Conservation (phyloP, 768 basidiomycete species). For the Pisolithus orientalis region DNA sequence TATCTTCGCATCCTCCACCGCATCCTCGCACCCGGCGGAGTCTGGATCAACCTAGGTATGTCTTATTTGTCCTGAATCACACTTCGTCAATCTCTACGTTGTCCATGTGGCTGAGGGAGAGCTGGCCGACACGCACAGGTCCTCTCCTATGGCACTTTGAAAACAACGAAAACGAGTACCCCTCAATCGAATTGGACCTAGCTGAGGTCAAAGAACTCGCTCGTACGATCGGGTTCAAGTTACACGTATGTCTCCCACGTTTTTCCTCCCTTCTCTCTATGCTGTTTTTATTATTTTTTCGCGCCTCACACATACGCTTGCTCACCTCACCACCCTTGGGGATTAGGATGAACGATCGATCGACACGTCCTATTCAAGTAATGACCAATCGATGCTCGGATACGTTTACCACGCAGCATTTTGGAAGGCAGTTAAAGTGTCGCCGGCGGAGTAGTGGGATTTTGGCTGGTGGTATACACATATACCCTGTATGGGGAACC, state of each 20-base stretch:
- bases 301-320: background rate
- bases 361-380: conserved; percentile 82
- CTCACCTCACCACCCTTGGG: background rate
- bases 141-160: conserved; percentile 92
- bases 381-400: conserved; percentile 71
- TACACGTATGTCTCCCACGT: conserved; percentile 49
- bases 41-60: conserved; percentile 85
- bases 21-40: conserved; percentile 77
- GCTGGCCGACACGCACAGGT: too few relatives aligned
- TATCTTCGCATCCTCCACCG: conserved; percentile 81
- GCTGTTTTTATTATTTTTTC: background rate
- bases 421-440: conserved; percentile 63
- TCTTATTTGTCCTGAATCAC: too few relatives aligned
- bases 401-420: conserved; percentile 83
- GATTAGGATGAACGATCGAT: conserved; percentile 75
- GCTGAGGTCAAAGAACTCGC: conserved; percentile 34
- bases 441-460: background rate
- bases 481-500: too few relatives aligned
- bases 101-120: too few relatives aligned
- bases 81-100: too few relatives aligned
- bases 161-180: conserved; percentile 60
- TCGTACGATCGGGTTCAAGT: conserved; percentile 69
- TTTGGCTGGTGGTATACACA: too few relatives aligned
- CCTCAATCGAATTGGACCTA: too few relatives aligned
- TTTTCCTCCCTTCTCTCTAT: background rate